Evolutionary conservation across 441 rosid genomes (phyloP).

Genomic region (Aquilaria agallochum): DNA sequence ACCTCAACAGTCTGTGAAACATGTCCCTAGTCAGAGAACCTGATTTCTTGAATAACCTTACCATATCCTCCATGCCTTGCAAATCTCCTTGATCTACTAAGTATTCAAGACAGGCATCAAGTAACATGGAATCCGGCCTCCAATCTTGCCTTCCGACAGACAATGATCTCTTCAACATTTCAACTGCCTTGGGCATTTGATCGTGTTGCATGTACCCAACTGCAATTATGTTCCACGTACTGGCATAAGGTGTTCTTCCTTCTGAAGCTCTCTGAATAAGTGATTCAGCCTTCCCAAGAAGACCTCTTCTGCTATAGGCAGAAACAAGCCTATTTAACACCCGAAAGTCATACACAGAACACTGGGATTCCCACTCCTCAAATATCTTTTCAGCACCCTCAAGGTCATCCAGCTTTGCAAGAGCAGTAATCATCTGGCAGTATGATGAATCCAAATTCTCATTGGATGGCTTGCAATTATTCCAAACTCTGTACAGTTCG

Average conservation of each 20-base stretch:
- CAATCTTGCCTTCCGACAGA: conserved; percentile 17
- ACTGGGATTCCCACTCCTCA: conserved; percentile 27
- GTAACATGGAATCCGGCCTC: conserved; percentile 12
- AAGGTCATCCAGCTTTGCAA: conserved; percentile 22
- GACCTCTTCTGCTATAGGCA: conserved; percentile 21
- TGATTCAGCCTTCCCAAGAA: conserved; percentile 33
- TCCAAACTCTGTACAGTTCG: conserved; percentile 33
- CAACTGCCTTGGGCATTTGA: conserved; percentile 36
- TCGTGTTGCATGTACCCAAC: conserved; percentile 23
- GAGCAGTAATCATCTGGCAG: conserved; percentile 18
- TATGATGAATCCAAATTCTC: neutral
- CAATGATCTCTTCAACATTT: conserved; percentile 33
- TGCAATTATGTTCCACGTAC: conserved; percentile 32
- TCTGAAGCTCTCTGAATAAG: conserved; percentile 18
- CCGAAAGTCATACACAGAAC: conserved; percentile 15
- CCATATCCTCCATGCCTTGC: conserved; percentile 18
- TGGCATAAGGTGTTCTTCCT: conserved; percentile 19
- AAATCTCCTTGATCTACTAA: conserved; percentile 25
- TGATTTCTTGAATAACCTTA: conserved; percentile 8
- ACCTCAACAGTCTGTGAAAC: conserved; percentile 12
- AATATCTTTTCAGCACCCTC: conserved; percentile 32
- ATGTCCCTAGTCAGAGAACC: conserved; percentile 9
- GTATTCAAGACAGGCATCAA: conserved; percentile 28
- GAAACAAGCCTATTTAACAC: conserved; percentile 18
- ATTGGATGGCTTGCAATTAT: conserved; percentile 17